Base-by-base conservation (phyloP, 768 basidiomycete genomes). In the Amanita subjunquillea region DNA sequence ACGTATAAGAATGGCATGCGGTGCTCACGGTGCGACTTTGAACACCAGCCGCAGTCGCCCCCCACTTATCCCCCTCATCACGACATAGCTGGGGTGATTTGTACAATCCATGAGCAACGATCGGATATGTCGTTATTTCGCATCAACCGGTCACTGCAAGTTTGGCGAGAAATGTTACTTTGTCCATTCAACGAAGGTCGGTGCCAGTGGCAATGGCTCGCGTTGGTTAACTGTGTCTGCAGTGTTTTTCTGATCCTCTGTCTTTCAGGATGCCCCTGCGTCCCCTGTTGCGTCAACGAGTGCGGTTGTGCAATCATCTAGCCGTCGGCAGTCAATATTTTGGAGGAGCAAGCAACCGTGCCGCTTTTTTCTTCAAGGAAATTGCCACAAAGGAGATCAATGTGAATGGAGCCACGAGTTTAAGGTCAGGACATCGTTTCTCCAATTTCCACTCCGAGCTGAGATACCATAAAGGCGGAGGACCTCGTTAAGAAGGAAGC, bases 401-500 rank as follows among this genome's bases (percentile, higher is more conserved):
- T 50, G 48, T 17, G 4, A 40, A 13, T 50, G 34, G 22, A 50
- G 38, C 25, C 48, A 50, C 22, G 38, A 40, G 3, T 29, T 6
- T 10, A 20, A 48, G 46, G 46, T 48, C 3, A 48, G 30, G 20
- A n/a, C 7, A 6, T 45, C 12, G 2, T 43, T 17, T 36, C 12
- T 30, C 38, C 3, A 12, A n/a, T 30, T 13, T 1, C 6, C 7
- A 30, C 2, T 20, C 7, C 20, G n/a, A 15, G 20, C 23, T 25
- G 17, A 49, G 27, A 38, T 10, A 15, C n/a, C 38, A 22, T 12
- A 4, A 38, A 50, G 25, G 9, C 12, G 17, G 37, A 17, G 23
- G 36, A 50, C 15, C n/a, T 39, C n/a, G 25, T 34, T 30, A 62
- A 63, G 55, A 63, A 63, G 51, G 77, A 79, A 32, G 78, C 76